Evolutionary conservation across 176 grass and related monocot species (phyloP).

Genomic region (Ensete ventricosum): DNA sequence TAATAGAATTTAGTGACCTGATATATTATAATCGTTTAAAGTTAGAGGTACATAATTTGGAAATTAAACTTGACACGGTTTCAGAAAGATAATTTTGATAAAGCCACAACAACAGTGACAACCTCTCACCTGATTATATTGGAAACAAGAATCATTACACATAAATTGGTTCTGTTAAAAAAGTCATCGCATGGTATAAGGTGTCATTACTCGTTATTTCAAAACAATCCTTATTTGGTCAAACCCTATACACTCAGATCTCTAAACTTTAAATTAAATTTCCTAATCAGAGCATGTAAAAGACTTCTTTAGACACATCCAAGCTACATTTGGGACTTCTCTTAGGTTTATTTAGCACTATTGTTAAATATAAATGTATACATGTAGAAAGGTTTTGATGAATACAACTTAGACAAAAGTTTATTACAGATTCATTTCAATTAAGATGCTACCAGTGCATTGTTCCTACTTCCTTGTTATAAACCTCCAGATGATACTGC

Average conservation of each 20-base stretch:
- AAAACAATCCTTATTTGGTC: not conserved
- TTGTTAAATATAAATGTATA: not conserved
- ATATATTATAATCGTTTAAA: not conserved
- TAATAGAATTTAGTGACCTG: not conserved
- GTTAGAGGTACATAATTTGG: not conserved
- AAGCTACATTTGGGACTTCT: not conserved
- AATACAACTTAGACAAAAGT: not conserved
- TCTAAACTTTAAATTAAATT: not conserved
- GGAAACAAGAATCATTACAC: not conserved
- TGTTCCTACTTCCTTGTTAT: not conserved
- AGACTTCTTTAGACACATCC: not conserved
- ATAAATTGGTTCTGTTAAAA: not conserved
- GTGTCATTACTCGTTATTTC: not conserved
- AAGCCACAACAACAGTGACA: not conserved
- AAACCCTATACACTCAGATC: not conserved
- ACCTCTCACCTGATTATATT: not conserved
- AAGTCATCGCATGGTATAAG: not conserved
- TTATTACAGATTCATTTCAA: too few species aligned
- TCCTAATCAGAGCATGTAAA: not conserved
- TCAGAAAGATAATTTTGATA: not conserved
- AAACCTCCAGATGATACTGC: not conserved
- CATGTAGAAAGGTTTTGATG: not conserved
- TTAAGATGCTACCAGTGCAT: too few species aligned
- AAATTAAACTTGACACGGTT: not conserved
- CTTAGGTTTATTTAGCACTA: not conserved